These are phyloP conservation scores for Leucosporidium yakuticum DNA, from an alignment of 768 basidiomycete species.

Conservation along the genomic window DNA sequence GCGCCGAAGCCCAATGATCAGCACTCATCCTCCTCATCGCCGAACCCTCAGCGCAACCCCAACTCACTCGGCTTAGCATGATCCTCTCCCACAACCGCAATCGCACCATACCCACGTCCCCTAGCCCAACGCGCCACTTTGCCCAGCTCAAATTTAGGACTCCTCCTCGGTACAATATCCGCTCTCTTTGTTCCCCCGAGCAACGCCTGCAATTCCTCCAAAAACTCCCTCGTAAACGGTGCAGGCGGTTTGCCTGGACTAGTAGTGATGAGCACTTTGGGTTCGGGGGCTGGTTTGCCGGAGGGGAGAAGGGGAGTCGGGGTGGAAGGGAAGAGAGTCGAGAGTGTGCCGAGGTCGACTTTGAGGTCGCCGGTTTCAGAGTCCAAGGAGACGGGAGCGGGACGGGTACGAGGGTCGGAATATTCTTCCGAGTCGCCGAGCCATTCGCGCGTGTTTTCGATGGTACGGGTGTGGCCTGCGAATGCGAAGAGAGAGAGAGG, in stretches of 20 bases:
- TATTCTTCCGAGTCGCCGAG: constrained; percentile 35
- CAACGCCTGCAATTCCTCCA: constrained; percentile 36
- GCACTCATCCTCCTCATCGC: background rate
- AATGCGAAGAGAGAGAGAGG: background rate
- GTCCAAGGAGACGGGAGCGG: constrained; percentile 32
- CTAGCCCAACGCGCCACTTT: constrained; percentile 94
- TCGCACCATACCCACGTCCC: constrained; percentile 75
- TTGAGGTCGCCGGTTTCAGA: constrained; percentile 46
- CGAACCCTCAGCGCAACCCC: background rate
- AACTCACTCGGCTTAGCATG: constrained; percentile 84
- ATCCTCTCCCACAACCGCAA: constrained; percentile 92
- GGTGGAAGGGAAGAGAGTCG: constrained; percentile 51
- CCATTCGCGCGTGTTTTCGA: constrained; percentile 87
- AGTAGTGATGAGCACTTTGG: constrained; percentile 36
- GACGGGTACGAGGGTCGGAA: constrained; percentile 31
- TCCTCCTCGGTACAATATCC: constrained; percentile 65
- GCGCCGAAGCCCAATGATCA: background rate
- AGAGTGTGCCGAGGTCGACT: constrained; percentile 43
- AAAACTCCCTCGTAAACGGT: constrained; percentile 33
- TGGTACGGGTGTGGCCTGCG: constrained; percentile 49
- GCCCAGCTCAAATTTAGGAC: constrained; percentile 82
- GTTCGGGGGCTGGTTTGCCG: constrained; percentile 41
- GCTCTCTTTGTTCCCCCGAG: constrained; percentile 53
- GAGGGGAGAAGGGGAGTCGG: constrained; percentile 49
- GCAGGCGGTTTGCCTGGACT: constrained; percentile 32